Conservation (phyloP, 257 asterid species). For the Thymus mandschuricus region DNA sequence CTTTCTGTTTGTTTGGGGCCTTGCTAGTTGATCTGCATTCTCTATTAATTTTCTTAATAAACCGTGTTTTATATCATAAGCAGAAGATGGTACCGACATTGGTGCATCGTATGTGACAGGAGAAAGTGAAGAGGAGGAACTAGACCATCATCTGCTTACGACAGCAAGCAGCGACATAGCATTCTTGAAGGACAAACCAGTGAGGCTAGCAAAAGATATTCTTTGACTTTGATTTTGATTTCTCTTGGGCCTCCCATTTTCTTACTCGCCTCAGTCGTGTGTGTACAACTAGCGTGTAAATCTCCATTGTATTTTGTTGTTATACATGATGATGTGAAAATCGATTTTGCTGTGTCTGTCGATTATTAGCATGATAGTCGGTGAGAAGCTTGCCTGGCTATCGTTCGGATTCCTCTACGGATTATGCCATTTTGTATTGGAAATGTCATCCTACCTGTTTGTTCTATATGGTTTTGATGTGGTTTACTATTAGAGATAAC, state of each 20-base stretch:
- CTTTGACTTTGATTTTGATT: constrained; percentile 41
- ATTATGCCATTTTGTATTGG: constrained; percentile 7
- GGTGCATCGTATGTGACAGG: constrained; percentile 47
- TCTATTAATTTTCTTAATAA: neutral
- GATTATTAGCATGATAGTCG: constrained; percentile 6
- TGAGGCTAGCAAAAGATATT: constrained; percentile 71
- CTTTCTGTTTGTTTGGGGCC: no score
- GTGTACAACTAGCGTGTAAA: constrained; percentile 40
- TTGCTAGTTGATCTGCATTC: no score
- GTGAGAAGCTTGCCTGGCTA: constrained; percentile 18
- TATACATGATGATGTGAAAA: constrained; percentile 23
- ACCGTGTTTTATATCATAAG: constrained; percentile 2
- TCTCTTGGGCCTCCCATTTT: neutral
- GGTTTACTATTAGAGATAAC: neutral
- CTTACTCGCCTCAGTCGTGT: constrained; percentile 27
- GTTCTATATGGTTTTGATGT: neutral
- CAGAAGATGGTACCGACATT: constrained; percentile 61
- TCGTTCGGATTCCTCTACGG: neutral
- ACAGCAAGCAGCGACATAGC: constrained; percentile 66
- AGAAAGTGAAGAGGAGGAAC: constrained; percentile 63
- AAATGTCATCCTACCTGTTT: constrained; percentile 5
- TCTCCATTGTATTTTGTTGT: constrained; percentile 25
- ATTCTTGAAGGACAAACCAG: constrained; percentile 76
- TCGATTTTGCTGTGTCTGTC: constrained; percentile 27
- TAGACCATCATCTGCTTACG: constrained; percentile 70